Evolutionary conservation across 2,329 filamentous ascomycete genomes (phyloP), one percentile per base, ranked within the genome.

Genomic region (Sphaceloma murrayae): DNA sequence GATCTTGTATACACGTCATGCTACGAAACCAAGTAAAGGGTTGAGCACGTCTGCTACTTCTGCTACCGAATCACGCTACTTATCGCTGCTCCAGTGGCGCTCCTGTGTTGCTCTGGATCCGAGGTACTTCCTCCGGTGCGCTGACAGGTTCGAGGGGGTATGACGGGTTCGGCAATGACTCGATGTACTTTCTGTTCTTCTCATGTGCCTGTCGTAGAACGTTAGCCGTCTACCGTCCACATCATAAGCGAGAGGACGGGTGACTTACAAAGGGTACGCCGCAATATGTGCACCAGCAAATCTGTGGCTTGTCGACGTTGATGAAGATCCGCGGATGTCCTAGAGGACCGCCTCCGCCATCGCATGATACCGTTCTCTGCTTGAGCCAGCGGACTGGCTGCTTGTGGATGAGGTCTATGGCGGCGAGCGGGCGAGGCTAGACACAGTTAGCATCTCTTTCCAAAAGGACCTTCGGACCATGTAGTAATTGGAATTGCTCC

Each of bases 291-390:
- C 91, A 98, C 62, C 72, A 72, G 65, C 78, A 77, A 57, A 98
- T 94, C 71, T 96, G 80, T 32, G 91, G 85, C 74, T 95, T 96
- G 68, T 98, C 91, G 53, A 84, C 81, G 68, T 98, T 98, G 76
- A 98, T 98, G 64, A 87, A 98, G 67, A 98, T 82, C 59, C 78
- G 77, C 39, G 91, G 91, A 65, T 98, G 91, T 32, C 91, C 91
- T 45, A 85, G 70, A 22, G 88, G 82, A 34, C 89, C 91, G 54
- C 88, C 88, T 48, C 89, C 91, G 47, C 91, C 91, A 58, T 96
- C 88, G 62, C 91, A 98, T 33, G 80, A 79, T 42, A 93, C 89
- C 38, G 84, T 66, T 49, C 80, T 77, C 51, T 85, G 75, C 61
- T 94, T 81, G 48, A 81, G 85, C 89, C 91, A 98, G 63, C 78